phyloP scores from a whole-genome alignment of 352 stramenopile species.

The Phytophthora pisi region DNA sequence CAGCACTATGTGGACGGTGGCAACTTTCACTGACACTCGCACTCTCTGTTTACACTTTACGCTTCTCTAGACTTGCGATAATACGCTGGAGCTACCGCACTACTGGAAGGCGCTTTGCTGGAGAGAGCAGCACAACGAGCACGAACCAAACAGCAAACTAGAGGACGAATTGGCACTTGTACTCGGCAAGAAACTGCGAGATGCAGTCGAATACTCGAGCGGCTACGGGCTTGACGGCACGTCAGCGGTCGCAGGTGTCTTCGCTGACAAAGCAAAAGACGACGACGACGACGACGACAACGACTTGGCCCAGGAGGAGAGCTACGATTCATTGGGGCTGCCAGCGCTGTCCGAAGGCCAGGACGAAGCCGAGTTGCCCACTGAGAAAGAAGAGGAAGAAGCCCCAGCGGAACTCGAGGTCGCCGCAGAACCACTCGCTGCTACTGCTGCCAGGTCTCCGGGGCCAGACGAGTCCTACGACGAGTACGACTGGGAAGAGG shows the following conservation, averaged over 20 bases:
- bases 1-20: neutral
- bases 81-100: slow-evolving; percentile 73
- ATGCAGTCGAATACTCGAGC: slow-evolving; percentile 64
- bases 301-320: slow-evolving; percentile 45
- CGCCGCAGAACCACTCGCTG: neutral
- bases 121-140: slow-evolving; percentile 42
- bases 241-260: slow-evolving; percentile 25
- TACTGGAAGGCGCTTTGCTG: slow-evolving; percentile 79
- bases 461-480: slow-evolving; percentile 57
- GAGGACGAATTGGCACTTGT: slow-evolving; percentile 53
- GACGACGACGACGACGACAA: neutral
- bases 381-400: slow-evolving; percentile 4
- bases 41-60: neutral
- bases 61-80: slow-evolving; percentile 66
- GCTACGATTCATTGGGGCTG: slow-evolving; percentile 70
- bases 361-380: slow-evolving; percentile 8
- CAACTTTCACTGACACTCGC: neutral
- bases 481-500: slow-evolving; percentile 70
- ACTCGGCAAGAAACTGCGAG: slow-evolving; percentile 55
- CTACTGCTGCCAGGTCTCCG: slow-evolving; percentile 10
- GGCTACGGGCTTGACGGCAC: slow-evolving; percentile 74
- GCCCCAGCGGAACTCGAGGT: neutral
- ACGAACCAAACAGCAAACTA: slow-evolving; percentile 28
- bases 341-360: slow-evolving; percentile 42
- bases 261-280: slow-evolving; percentile 16